These are phyloP conservation scores for Backusella parvicylindrica DNA, from an alignment of 192 early-diverging fungal species.

Conservation along the genomic window DNA sequence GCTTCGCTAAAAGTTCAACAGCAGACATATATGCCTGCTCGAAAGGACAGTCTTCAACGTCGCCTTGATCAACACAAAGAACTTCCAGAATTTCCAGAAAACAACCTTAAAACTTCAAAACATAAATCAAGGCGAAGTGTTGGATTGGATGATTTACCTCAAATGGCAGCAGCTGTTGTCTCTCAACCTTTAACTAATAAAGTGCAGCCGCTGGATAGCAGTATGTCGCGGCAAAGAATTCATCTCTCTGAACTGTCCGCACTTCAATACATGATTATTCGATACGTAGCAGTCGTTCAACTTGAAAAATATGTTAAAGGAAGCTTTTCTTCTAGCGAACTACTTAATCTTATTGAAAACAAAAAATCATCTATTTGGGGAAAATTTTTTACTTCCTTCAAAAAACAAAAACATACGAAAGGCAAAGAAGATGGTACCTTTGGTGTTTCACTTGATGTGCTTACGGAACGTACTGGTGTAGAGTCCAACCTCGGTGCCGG, in stretches of 20 bases:
- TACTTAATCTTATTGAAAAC: slow-evolving; percentile 73
- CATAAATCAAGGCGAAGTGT: slow-evolving; percentile 8
- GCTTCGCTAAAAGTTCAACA: not conserved
- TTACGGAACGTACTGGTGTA: slow-evolving; percentile 82
- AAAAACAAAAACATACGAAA: slow-evolving; percentile 41
- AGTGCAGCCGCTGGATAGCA: not conserved
- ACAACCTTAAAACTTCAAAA: not conserved
- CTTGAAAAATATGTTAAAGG: slow-evolving; percentile 70
- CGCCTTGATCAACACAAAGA: slow-evolving; percentile 19
- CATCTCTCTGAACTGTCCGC: slow-evolving; percentile 69
- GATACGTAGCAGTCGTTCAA: slow-evolving; percentile 77
- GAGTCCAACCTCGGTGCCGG: slow-evolving; percentile 71
- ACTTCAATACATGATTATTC: slow-evolving; percentile 79
- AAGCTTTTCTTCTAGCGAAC: slow-evolving; percentile 67
- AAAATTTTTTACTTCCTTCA: slow-evolving; percentile 59
- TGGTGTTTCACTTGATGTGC: slow-evolving; percentile 80
- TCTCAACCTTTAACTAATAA: not conserved
- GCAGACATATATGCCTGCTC: slow-evolving; percentile 2
- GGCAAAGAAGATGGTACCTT: slow-evolving; percentile 80
- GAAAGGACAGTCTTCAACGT: slow-evolving; percentile 17
- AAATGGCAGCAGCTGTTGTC: slow-evolving; percentile 7
- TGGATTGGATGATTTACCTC: slow-evolving; percentile 9
- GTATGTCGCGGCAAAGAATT: slow-evolving; percentile 9
- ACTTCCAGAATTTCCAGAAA: not conserved
- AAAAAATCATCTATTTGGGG: slow-evolving; percentile 75